Base-by-base conservation (phyloP, 2,329 filamentous ascomycete genomes). In the Talaromyces sp. region DNA sequence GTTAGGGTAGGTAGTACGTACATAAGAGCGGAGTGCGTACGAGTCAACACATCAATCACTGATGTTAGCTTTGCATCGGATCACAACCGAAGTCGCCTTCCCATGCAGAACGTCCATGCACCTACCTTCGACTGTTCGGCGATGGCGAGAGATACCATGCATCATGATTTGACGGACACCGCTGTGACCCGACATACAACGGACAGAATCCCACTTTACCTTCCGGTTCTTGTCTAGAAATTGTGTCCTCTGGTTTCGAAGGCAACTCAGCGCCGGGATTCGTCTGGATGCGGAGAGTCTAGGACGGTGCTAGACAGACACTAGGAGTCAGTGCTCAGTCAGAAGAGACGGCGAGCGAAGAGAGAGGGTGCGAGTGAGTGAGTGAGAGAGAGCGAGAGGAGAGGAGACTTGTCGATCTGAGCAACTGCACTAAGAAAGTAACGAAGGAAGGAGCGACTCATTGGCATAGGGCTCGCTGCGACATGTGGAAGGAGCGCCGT, bases 21-120 rank as follows among this genome's bases (percentile, higher is more conserved):
- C 15, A 33, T 3, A 4, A 6, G 25, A 13, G n/a, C 41, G 19
- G 5, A 48, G 45, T 28, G 33, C 45, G 45, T 28, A 48, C 45
- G 45, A 48, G 45, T 35, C 48, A 37, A 52, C 35, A 4, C 28
- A 33, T 39, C 48, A 22, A 37, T 39, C 31, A 37, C 33, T 13
- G 11, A 31, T 21, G 19, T 19, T 41, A 52, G 45, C 52, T 53
- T 22, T 52, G 57, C 57, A 59, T 59, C 57, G 57, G 57, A 59
- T 59, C 53, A 39, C 39, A 56, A 40, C 57, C 57, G 57, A 59
- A 52, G 31, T 36, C 36, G 25, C 52, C 43, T 17, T 25, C 19
- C 19, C 41, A 48, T 56, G 41, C 41, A 31, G 45, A n/a, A 28
- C 22, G 45, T 35, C 25, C 25, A 48, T 35, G 48, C 48, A 52